These are phyloP conservation scores for Tolypocladium album DNA, from an alignment of 2,329 filamentous ascomycete genomes.

Conservation along the genomic window DNA sequence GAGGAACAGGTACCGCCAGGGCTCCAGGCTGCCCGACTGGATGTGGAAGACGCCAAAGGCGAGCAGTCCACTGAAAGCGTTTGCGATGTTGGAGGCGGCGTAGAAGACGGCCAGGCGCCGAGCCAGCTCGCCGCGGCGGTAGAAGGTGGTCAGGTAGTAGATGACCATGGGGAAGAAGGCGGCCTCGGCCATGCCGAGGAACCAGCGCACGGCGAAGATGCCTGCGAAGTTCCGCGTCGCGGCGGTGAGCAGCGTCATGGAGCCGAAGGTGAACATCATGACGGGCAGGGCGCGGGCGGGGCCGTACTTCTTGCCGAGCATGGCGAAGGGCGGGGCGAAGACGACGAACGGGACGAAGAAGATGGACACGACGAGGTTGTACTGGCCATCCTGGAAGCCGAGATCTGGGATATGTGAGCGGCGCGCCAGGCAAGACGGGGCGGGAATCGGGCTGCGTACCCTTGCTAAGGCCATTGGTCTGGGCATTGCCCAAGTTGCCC, in stretches of 20 bases:
- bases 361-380: conserved; percentile 60
- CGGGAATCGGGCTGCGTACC: conserved; percentile 3
- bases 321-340: conserved; percentile 46
- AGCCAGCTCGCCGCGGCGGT: conserved; percentile 33
- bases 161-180: conserved; percentile 44
- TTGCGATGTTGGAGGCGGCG: conserved; percentile 63
- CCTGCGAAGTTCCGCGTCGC: conserved; percentile 37
- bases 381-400: conserved; percentile 48
- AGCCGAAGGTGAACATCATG: conserved; percentile 64
- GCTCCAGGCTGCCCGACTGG: conserved; percentile 18
- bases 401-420: conserved; percentile 17
- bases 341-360: conserved; percentile 71
- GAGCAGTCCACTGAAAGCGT: conserved; percentile 37
- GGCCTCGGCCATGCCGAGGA: conserved; percentile 43
- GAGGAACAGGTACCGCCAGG: conserved; percentile 42
- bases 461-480: conserved; percentile 36
- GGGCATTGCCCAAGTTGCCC: conserved; percentile 39
- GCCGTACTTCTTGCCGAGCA: conserved; percentile 62
- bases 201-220: conserved; percentile 37
- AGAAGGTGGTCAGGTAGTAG: conserved; percentile 43
- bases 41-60: conserved; percentile 40
- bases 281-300: conserved; percentile 55
- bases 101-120: conserved; percentile 55
- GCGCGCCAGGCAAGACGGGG: too few species aligned
- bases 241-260: conserved; percentile 49